These are phyloP conservation scores for Sclerotiophoma versabilis DNA, from an alignment of 2,329 filamentous ascomycete species.

Conservation along the genomic window DNA sequence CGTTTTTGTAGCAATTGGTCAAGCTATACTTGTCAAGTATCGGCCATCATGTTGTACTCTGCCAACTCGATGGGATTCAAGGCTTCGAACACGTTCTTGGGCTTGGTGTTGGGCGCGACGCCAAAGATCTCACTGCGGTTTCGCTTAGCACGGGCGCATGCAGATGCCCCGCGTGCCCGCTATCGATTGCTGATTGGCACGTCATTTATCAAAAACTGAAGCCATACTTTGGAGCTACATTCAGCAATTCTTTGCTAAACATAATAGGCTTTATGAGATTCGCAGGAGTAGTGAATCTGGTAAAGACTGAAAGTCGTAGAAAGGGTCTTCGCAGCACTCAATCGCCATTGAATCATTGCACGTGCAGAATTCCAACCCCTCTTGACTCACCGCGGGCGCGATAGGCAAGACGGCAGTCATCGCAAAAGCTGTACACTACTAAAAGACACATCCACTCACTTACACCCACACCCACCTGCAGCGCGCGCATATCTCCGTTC, in stretches of 20 bases:
- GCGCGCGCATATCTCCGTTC: slow-evolving; percentile 21
- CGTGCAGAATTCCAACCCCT: slow-evolving; percentile 35
- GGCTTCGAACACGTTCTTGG: not conserved
- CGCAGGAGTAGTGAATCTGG: not conserved
- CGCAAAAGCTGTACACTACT: slow-evolving; percentile 37
- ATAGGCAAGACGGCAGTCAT: slow-evolving; percentile 17
- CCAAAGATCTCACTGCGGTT: not conserved
- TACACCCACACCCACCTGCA: slow-evolving; percentile 28
- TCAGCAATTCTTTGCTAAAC: slow-evolving; percentile 7
- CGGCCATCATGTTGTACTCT: not conserved
- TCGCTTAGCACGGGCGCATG: slow-evolving; percentile 14
- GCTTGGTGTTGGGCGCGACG: not conserved
- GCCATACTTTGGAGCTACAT: slow-evolving; percentile 21
- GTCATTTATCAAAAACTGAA: slow-evolving; percentile 24
- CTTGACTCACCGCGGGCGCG: slow-evolving; percentile 34
- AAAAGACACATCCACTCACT: slow-evolving; percentile 42
- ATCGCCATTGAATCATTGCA: slow-evolving; percentile 31
- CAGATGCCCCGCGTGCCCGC: slow-evolving; percentile 1
- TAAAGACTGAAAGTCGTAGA: not conserved
- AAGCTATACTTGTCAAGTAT: not conserved
- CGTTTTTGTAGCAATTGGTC: not conserved
- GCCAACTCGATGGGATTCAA: not conserved
- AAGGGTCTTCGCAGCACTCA: slow-evolving; percentile 2
- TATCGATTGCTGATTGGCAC: slow-evolving; percentile 16
- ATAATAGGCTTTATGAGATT: not conserved